These are phyloP conservation scores for Allium fistulosum DNA, from an alignment of 106 monocot species.

Conservation along the genomic window DNA sequence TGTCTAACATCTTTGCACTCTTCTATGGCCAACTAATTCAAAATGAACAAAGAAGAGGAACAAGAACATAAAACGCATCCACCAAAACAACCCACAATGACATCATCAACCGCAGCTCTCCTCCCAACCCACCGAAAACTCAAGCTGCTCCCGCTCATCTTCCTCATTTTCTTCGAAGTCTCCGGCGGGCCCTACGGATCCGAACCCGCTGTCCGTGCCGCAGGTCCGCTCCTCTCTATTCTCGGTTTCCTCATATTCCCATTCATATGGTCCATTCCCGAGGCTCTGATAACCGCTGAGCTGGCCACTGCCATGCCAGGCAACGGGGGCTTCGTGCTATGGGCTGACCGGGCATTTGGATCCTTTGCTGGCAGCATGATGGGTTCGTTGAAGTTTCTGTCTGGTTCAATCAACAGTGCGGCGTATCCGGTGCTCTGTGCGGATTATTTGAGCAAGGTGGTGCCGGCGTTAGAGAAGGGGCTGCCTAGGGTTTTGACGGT, in stretches of 20 bases:
- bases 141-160: constrained; percentile 65
- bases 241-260: constrained; percentile 79
- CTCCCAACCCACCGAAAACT: constrained; percentile 20
- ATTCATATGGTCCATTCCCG: constrained; percentile 77
- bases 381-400: constrained; percentile 79
- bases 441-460: constrained; percentile 56
- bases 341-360: constrained; percentile 73
- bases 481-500: constrained; percentile 20
- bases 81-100: neutral
- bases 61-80: neutral
- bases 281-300: constrained; percentile 79
- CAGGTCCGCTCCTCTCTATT: constrained; percentile 65
- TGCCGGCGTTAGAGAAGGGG: constrained; percentile 25
- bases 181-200: constrained; percentile 82
- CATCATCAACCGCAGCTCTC: no score
- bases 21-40: neutral
- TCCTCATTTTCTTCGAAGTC: constrained; percentile 85
- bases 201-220: constrained; percentile 61
- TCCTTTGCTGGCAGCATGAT: constrained; percentile 57
- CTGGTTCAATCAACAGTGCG: constrained; percentile 72
- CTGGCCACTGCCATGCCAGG: constrained; percentile 72
- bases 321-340: constrained; percentile 92
- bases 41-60: neutral
- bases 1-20: neutral
- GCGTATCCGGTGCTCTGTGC: constrained; percentile 68